Evolutionary conservation across 768 basidiomycete species (phyloP), one percentile per base, ranked within the genome.

Genomic region (Porphyrellus cyaneotinctus): DNA sequence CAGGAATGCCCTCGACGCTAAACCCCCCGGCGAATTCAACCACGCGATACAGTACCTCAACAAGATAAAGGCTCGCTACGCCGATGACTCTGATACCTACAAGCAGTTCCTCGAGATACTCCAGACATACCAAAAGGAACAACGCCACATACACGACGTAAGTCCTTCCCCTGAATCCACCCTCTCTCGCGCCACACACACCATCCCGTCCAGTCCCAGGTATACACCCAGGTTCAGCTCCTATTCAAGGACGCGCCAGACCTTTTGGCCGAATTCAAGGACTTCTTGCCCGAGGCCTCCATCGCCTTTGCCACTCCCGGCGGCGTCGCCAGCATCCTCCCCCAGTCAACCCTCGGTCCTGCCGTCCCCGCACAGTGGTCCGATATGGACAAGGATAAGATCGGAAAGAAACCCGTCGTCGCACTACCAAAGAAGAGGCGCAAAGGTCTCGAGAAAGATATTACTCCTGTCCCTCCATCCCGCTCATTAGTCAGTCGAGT

Each of bases 21-120:
- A 79, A 49, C 75, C 80, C 13, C 67, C 77, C 12, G 80, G 77
- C 54, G 87, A 97, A 64, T 97, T 93, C 74, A 87, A 88, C 68
- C 87, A 95, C 63, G 97, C 97, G 14, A 98, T 98, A 57, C 85
- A 92, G 62, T 99, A 95, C 69, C 85, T 99, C 62, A 97, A 97
- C 80, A 95, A 95, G 76, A 98, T 99, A 76, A 98, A 98, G 73
- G 85, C 84, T 17, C 85, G 94, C 20, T 98, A 87, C 70, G 72
- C 82, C 12, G 84, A 88, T 58, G 93, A 97, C 54, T 84, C 88
- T n/a, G 91, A 93, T 62, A 94, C 88, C 30, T 93, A 93, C 72
- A 91, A 91, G 69, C 85, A 88, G 63, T 93, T 93, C 64, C 72
- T 93, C 60, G 91, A 93, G 72, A 89, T 93, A 43, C 72, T 93